These are phyloP conservation scores for Dactylellina drechsleri DNA, from an alignment of 2,329 filamentous ascomycete species.

Conservation along the genomic window DNA sequence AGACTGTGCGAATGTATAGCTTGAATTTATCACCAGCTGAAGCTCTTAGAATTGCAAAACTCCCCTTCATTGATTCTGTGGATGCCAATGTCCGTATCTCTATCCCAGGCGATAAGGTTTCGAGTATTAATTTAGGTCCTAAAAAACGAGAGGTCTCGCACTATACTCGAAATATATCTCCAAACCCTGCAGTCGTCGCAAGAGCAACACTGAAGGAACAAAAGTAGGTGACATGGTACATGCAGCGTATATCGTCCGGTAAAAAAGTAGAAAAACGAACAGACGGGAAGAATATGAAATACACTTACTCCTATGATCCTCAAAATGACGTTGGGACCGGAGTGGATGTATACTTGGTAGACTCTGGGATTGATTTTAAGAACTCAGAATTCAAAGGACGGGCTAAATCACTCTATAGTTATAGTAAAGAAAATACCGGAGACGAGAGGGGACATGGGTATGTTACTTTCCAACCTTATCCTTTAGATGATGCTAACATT, in stretches of 20 bases:
- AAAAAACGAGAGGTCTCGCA: too few species aligned
- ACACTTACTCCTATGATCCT: constrained; percentile 7
- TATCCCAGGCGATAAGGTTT: neutral
- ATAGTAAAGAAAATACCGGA: neutral
- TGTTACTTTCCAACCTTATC: neutral
- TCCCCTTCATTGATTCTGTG: neutral
- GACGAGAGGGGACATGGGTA: constrained; percentile 16
- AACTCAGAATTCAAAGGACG: constrained; percentile 4
- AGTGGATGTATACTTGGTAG: constrained; percentile 17
- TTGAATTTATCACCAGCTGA: neutral
- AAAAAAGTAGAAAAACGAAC: neutral
- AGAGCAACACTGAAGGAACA: neutral
- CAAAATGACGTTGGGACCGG: neutral
- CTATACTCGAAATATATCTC: too few species aligned
- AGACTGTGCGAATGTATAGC: neutral
- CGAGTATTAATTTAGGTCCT: too few species aligned
- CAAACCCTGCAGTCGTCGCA: neutral
- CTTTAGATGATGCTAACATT: neutral
- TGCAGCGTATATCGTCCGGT: constrained; percentile 13
- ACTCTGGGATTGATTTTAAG: constrained; percentile 5
- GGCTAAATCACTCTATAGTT: neutral
- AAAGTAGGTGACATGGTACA: constrained; percentile 5
- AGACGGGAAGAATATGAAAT: neutral
- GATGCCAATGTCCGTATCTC: neutral
- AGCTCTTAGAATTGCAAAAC: neutral